Evolutionary conservation across 148 eudicot species (phyloP).

Genomic region (Rhododendron griersonianum): DNA sequence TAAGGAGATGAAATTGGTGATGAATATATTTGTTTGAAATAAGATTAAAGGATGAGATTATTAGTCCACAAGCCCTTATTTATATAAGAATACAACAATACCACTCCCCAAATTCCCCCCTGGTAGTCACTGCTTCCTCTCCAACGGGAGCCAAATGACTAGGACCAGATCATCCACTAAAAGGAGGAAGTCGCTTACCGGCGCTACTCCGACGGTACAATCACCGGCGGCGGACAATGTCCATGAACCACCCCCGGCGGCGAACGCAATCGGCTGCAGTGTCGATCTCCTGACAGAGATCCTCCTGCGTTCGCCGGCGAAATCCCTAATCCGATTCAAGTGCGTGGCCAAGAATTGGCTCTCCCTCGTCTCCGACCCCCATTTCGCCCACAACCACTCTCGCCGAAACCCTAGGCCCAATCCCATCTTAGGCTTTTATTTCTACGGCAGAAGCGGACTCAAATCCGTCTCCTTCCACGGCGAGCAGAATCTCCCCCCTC

Average conservation of each 20-base stretch:
- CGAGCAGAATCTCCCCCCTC: neutral
- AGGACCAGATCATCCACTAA: neutral
- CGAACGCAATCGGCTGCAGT: neutral
- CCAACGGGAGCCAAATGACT: neutral
- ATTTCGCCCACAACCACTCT: neutral
- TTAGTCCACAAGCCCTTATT: too few relatives aligned
- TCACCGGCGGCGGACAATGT: neutral
- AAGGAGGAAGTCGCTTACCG: neutral
- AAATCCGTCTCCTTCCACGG: neutral
- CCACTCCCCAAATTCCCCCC: too few relatives aligned
- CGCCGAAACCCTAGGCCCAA: neutral
- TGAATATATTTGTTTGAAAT: too few relatives aligned
- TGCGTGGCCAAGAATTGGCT: slow-evolving; percentile 10
- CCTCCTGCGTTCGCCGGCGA: neutral
- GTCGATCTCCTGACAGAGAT: neutral
- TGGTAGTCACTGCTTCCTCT: too few relatives aligned
- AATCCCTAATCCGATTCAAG: slow-evolving; percentile 1
- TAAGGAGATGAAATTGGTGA: too few relatives aligned
- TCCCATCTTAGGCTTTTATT: neutral
- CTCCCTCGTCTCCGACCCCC: neutral
- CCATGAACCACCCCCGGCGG: neutral
- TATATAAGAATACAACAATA: too few relatives aligned
- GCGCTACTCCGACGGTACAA: neutral
- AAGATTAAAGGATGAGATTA: too few relatives aligned
- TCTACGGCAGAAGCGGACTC: neutral